phyloP scores from a whole-genome alignment of 169 alveolate species.

The Toxoplasma gondii region DNA sequence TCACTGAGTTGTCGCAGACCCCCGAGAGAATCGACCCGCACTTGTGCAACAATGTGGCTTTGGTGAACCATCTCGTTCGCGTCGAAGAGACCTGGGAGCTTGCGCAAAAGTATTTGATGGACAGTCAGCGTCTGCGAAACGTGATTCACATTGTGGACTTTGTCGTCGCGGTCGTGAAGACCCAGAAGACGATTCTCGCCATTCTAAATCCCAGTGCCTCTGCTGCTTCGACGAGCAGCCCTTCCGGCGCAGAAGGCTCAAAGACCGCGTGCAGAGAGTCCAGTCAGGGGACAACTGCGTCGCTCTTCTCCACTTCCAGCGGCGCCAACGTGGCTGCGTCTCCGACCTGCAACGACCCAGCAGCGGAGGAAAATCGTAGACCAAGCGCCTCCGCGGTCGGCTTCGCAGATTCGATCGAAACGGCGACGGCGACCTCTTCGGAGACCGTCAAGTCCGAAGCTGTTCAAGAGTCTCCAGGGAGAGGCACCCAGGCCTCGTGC shows the following conservation, averaged over 20 bases:
- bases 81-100: constrained; percentile 67
- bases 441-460: neutral
- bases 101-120: constrained; percentile 59
- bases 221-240: neutral
- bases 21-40: constrained; percentile 70
- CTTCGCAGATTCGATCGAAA: neutral
- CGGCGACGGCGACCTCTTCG: neutral
- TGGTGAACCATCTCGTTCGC: constrained; percentile 46
- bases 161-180: constrained; percentile 34
- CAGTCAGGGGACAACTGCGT: neutral
- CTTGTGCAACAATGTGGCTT: constrained; percentile 37
- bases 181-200: constrained; percentile 44
- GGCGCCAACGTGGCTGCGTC: neutral
- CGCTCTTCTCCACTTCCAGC: neutral
- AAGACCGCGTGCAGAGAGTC: neutral
- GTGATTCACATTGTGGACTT: constrained; percentile 52
- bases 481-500: neutral
- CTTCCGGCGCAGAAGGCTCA: neutral
- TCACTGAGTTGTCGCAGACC: constrained; percentile 43
- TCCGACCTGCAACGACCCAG: neutral
- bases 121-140: neutral
- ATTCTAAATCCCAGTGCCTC: neutral
- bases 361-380: neutral
- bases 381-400: neutral
- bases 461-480: neutral